Evolutionary conservation across 805 yeast species (phyloP).

Genomic region (Ogataea polymorpha): DNA sequence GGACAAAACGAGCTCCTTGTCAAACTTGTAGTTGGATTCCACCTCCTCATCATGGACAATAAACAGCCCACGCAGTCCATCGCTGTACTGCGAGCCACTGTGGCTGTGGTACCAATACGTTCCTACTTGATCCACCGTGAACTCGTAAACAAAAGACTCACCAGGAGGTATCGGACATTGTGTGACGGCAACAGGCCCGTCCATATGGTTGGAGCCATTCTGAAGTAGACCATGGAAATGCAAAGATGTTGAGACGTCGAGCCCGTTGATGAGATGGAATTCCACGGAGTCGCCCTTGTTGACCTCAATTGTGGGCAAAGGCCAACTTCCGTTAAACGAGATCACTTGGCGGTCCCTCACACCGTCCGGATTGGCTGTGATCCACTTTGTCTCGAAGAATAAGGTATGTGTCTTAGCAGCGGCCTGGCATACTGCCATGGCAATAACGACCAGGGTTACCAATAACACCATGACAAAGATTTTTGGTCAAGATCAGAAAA

Average conservation of each 20-base stretch:
- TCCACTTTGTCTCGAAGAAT: slow-evolving; percentile 58
- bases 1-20: slow-evolving; percentile 56
- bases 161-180: slow-evolving; percentile 79
- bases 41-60: slow-evolving; percentile 55
- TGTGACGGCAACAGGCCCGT: slow-evolving; percentile 76
- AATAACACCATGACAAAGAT: slow-evolving; percentile 2
- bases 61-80: slow-evolving; percentile 70
- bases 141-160: slow-evolving; percentile 63
- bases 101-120: slow-evolving; percentile 87
- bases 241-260: slow-evolving; percentile 52
- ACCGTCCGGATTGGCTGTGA: slow-evolving; percentile 67
- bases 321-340: slow-evolving; percentile 72
- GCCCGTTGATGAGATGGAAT: slow-evolving; percentile 60
- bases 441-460: slow-evolving; percentile 1
- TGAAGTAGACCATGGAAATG: slow-evolving; percentile 82
- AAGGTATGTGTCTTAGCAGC: slow-evolving; percentile 47
- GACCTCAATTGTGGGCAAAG: slow-evolving; percentile 65
- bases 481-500: not conserved
- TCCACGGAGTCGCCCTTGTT: slow-evolving; percentile 61
- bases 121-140: slow-evolving; percentile 70
- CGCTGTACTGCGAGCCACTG: slow-evolving; percentile 72
- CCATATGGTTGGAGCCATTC: slow-evolving; percentile 60
- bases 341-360: slow-evolving; percentile 50
- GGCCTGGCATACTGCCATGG: slow-evolving; percentile 7
- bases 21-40: slow-evolving; percentile 52